Conservation (phyloP, 2,329 filamentous ascomycete genomes). For the Diaporthe nobilis region DNA sequence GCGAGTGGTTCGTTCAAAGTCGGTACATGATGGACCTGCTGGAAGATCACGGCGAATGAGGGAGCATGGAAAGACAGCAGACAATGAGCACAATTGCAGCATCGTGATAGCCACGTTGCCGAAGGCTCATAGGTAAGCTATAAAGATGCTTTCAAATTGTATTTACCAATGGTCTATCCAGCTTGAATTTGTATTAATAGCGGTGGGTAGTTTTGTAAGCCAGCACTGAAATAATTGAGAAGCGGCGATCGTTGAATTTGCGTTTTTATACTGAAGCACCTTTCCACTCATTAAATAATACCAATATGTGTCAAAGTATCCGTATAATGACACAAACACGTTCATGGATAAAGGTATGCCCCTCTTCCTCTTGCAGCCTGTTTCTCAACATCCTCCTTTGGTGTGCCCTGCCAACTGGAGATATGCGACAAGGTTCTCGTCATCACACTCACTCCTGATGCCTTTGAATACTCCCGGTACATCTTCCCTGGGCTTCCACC, state of each 20-base stretch:
- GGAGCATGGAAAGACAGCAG: background rate
- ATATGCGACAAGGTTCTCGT: constrained; percentile 40
- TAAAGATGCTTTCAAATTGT: too few species aligned
- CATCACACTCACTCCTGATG: constrained; percentile 38
- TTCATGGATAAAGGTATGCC: constrained; percentile 15
- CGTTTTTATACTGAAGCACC: too few species aligned
- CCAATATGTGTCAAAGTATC: background rate
- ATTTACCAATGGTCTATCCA: background rate
- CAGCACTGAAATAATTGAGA: too few species aligned
- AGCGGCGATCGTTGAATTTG: too few species aligned
- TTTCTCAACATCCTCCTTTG: constrained; percentile 36
- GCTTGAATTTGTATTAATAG: too few species aligned
- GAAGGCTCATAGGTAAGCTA: background rate
- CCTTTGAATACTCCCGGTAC: constrained; percentile 38
- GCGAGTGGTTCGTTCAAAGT: background rate
- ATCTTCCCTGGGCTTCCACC: constrained; percentile 29
- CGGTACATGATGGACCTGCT: background rate
- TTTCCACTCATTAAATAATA: background rate
- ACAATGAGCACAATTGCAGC: background rate
- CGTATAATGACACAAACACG: too few species aligned
- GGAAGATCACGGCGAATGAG: background rate
- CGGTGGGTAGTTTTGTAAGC: too few species aligned
- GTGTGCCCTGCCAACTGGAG: constrained; percentile 21
- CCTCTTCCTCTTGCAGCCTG: constrained; percentile 10
- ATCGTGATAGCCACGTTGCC: background rate